Base-by-base conservation (phyloP, 1,284 basidiomycete species). In the Pholiota adiposa region DNA sequence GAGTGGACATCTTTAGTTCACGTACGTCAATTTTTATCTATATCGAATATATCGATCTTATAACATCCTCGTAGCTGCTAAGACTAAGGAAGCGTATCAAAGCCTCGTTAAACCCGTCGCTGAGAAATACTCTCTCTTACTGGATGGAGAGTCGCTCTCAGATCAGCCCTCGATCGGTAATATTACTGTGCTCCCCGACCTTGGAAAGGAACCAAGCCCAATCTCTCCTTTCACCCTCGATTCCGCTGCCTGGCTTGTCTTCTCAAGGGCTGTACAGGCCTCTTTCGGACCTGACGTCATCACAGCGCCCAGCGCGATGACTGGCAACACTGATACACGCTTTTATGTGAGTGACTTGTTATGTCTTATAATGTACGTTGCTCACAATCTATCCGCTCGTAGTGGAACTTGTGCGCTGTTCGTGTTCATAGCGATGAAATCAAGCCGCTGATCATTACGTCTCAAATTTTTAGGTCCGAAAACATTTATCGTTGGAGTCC, bases 401-500 rank as follows among this genome's bases (percentile, higher is more conserved):
- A 71, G 70, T 68, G 65, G 67, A 67, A 70, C 38, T 41, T 71
- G 67, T 70, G 40, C 46, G 66, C 14, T 38, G 12, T 5, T 19
- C 3, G 23, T 23, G 3, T 41, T 9, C 23, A 9, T 0, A 25
- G 18, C 6, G 18, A 27, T 34, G 16, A 53, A 38, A 16, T 31
- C 49, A 14, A 41, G n/a, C 9, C n/a, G 41, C 51, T 19, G 14
- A 21, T 50, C 29, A 19, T 5, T 0, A 49, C 18, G 19, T 40
- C 33, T 0, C 9, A 18, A 31, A 31, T 11, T 29, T 29, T 58
- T 29, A 69, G 69, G 25, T 67, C 70, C 1, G 57, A 62, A 23
- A 71, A 71, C 46, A 70, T 71, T 29, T 71, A 71, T 48, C 67
- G 70, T 9, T 71, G 70, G 70, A 71, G 68, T 52, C 70, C 70